These are phyloP conservation scores for Pulicaria dysenterica DNA, from an alignment of 129 eudicot genomes.

Conservation along the genomic window DNA sequence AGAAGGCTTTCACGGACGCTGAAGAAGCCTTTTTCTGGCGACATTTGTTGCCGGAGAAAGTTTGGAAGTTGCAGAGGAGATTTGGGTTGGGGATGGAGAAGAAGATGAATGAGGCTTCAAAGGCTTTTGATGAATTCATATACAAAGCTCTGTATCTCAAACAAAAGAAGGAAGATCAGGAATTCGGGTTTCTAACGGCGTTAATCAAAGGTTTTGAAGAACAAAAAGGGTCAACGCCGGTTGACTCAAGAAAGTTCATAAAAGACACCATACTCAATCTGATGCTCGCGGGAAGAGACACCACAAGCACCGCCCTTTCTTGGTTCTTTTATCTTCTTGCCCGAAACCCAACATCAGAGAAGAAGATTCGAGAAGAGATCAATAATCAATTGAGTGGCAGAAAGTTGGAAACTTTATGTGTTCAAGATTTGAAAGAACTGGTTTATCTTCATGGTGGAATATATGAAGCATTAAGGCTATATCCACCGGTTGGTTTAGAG, in stretches of 20 bases:
- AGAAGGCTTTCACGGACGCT: slow-evolving; percentile 42
- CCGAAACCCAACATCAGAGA: slow-evolving; percentile 36
- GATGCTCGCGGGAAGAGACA: slow-evolving; percentile 65
- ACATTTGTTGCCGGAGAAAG: slow-evolving; percentile 43
- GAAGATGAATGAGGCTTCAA: slow-evolving; percentile 37
- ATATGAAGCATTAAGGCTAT: slow-evolving; percentile 64
- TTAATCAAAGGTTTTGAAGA: slow-evolving; percentile 19
- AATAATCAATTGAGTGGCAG: neutral
- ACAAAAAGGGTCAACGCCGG: neutral
- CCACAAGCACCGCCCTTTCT: slow-evolving; percentile 55
- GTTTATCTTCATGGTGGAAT: slow-evolving; percentile 69
- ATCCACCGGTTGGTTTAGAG: slow-evolving; percentile 58
- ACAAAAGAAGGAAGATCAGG: slow-evolving; percentile 9
- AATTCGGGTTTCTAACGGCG: slow-evolving; percentile 22
- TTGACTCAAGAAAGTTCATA: slow-evolving; percentile 24
- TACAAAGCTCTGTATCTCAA: slow-evolving; percentile 25
- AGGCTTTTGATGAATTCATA: slow-evolving; percentile 41
- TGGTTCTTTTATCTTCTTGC: slow-evolving; percentile 65
- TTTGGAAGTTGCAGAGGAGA: slow-evolving; percentile 53
- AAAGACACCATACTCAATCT: slow-evolving; percentile 48
- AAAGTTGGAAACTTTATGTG: slow-evolving; percentile 23
- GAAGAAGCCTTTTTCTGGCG: slow-evolving; percentile 49
- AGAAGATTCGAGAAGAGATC: slow-evolving; percentile 55
- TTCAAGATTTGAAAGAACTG: slow-evolving; percentile 33
- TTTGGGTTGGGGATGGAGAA: slow-evolving; percentile 53